phyloP scores from a whole-genome alignment of 345 rosid genomes.

The Acer campestre region DNA sequence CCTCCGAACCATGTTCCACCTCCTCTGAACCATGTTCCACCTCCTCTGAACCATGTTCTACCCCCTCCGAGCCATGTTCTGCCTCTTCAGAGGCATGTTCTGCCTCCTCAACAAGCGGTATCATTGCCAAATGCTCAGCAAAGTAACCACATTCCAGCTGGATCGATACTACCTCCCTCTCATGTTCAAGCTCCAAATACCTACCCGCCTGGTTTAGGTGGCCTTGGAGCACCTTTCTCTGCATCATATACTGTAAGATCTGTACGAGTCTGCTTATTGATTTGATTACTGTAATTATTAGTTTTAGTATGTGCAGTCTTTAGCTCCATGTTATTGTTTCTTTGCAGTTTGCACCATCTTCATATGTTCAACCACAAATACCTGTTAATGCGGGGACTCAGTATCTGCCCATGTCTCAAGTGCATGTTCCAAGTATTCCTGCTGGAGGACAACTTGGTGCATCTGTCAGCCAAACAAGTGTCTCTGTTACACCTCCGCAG shows the following conservation, averaged over 20 bases:
- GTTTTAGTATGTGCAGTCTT: slow-evolving; percentile 13
- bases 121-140: slow-evolving; percentile 53
- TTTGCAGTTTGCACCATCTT: slow-evolving; percentile 66
- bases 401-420: slow-evolving; percentile 55
- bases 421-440: slow-evolving; percentile 49
- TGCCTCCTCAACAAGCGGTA: slow-evolving; percentile 53
- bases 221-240: slow-evolving; percentile 57
- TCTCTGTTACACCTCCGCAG: slow-evolving; percentile 42
- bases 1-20: neutral
- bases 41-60: slow-evolving; percentile 45
- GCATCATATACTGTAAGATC: slow-evolving; percentile 69
- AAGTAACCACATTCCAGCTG: slow-evolving; percentile 49
- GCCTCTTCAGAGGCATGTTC: slow-evolving; percentile 41
- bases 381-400: slow-evolving; percentile 42
- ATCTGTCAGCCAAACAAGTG: slow-evolving; percentile 45
- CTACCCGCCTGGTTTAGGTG: slow-evolving; percentile 55
- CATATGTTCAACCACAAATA: slow-evolving; percentile 55
- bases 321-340: slow-evolving; percentile 20
- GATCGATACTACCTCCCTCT: slow-evolving; percentile 55
- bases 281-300: slow-evolving; percentile 23
- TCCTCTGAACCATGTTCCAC: slow-evolving; percentile 43
- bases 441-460: slow-evolving; percentile 51
- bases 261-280: slow-evolving; percentile 1
- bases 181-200: slow-evolving; percentile 50
- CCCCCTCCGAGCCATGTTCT: slow-evolving; percentile 51